These are phyloP conservation scores for Mycosarcoma mackinlayi DNA, from an alignment of 1,284 basidiomycete genomes.

Conservation along the genomic window DNA sequence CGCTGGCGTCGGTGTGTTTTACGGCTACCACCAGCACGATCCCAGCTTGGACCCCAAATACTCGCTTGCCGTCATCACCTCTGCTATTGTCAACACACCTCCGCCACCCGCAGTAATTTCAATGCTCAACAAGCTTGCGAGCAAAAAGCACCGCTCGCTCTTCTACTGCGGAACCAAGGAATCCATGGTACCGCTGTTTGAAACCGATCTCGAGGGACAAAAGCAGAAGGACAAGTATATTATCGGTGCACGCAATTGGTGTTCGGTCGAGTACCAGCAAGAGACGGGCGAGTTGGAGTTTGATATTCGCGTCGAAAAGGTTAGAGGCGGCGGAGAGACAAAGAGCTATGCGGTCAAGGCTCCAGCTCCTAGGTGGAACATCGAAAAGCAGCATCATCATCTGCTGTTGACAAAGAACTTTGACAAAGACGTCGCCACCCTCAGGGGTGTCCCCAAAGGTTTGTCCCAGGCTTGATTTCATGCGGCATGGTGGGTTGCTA, in stretches of 20 bases:
- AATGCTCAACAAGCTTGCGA: constrained; percentile 82
- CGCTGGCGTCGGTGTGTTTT: constrained; percentile 53
- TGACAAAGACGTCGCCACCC: constrained; percentile 27
- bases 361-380: constrained; percentile 53
- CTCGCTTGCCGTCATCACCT: constrained; percentile 64
- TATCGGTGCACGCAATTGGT: constrained; percentile 91
- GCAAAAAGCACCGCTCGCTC: constrained; percentile 78
- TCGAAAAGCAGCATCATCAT: constrained; percentile 42
- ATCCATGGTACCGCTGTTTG: constrained; percentile 79
- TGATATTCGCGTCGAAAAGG: constrained; percentile 82
- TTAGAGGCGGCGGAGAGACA: constrained; percentile 55
- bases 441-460: constrained; percentile 9
- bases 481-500: too few relatives aligned
- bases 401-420: constrained; percentile 39
- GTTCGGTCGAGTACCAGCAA: constrained; percentile 77
- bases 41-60: constrained; percentile 62
- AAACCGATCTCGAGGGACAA: constrained; percentile 80
- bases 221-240: constrained; percentile 76
- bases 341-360: constrained; percentile 60
- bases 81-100: constrained; percentile 69
- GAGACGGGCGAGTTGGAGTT: constrained; percentile 79
- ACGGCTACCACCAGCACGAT: constrained; percentile 52
- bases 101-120: constrained; percentile 81
- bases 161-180: constrained; percentile 76
- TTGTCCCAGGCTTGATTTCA: neutral